phyloP scores from a whole-genome alignment of 208 protist species.

The Lotmaria passim region DNA sequence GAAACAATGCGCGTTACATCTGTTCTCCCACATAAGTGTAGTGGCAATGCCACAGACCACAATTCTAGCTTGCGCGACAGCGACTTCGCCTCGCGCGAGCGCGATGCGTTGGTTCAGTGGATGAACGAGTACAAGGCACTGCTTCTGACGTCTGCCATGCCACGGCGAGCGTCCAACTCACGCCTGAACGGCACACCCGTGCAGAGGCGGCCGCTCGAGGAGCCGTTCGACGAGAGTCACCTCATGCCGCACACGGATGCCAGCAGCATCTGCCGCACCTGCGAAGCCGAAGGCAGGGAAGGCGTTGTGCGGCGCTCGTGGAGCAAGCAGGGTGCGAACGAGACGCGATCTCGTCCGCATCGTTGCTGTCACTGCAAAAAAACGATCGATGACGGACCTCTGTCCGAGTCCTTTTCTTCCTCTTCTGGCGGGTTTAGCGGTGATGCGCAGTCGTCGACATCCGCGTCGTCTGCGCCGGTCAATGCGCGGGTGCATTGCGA shows the following conservation, averaged over 20 bases:
- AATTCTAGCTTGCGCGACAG: neutral
- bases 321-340: too few relatives aligned
- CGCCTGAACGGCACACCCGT: neutral
- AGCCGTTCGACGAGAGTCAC: conserved; percentile 11
- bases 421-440: conserved; percentile 17
- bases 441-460: neutral
- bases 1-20: neutral
- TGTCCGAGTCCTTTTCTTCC: neutral
- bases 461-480: neutral
- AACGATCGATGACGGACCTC: neutral
- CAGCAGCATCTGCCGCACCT: neutral
- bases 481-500: neutral
- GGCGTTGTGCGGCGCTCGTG: neutral
- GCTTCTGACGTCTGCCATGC: conserved; percentile 28
- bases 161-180: neutral
- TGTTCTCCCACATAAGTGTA: neutral
- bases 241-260: neutral
- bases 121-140: conserved; percentile 31
- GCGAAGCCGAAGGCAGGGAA: neutral
- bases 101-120: conserved; percentile 12
- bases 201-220: neutral
- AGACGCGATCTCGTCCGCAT: too few relatives aligned
- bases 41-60: neutral
- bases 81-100: conserved; percentile 8
- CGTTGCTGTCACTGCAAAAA: neutral